A percentile compares a stretch with the other conserved stretches of the same genome.
phyloP scores from a whole-genome alignment of 768 basidiomycete species.

The Kwoniella pini region DNA sequence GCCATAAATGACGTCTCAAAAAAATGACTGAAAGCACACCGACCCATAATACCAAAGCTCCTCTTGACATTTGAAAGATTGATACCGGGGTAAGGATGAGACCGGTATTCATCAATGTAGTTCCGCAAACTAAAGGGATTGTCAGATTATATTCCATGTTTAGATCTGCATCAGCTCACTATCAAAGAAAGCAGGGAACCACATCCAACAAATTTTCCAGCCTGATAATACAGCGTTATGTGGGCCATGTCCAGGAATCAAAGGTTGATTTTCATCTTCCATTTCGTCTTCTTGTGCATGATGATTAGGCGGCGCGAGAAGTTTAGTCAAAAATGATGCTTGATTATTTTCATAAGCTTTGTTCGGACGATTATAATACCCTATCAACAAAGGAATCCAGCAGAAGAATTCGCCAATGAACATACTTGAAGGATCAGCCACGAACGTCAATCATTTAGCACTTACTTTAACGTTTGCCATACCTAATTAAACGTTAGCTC shows the following conservation, averaged over 20 bases:
- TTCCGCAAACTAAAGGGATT: constrained; percentile 63
- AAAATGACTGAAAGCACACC: constrained; percentile 88
- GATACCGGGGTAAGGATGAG: constrained; percentile 94
- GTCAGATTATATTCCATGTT: neutral
- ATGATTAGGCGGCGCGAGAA: constrained; percentile 22
- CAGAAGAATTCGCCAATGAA: constrained; percentile 83
- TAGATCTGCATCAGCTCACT: constrained; percentile 29
- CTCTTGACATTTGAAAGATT: constrained; percentile 86
- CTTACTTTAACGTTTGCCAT: constrained; percentile 55
- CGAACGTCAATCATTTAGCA: neutral
- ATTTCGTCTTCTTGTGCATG: constrained; percentile 14
- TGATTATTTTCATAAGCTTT: constrained; percentile 13
- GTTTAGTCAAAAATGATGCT: constrained; percentile 31
- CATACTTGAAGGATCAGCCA: constrained; percentile 49
- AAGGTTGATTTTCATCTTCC: constrained; percentile 6
- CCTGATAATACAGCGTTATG: constrained; percentile 29
- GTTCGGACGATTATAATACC: constrained; percentile 31
- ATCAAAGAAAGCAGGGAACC: constrained; percentile 53
- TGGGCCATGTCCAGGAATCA: neutral
- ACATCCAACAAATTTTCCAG: constrained; percentile 44
- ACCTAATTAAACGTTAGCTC: constrained; percentile 35
- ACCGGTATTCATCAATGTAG: constrained; percentile 85
- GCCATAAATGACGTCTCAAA: constrained; percentile 77
- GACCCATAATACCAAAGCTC: constrained; percentile 90
- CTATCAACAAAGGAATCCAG: constrained; percentile 39